These are phyloP conservation scores for Backusella morwellensis DNA, from an alignment of 192 early-diverging fungal genomes.

Conservation along the genomic window DNA sequence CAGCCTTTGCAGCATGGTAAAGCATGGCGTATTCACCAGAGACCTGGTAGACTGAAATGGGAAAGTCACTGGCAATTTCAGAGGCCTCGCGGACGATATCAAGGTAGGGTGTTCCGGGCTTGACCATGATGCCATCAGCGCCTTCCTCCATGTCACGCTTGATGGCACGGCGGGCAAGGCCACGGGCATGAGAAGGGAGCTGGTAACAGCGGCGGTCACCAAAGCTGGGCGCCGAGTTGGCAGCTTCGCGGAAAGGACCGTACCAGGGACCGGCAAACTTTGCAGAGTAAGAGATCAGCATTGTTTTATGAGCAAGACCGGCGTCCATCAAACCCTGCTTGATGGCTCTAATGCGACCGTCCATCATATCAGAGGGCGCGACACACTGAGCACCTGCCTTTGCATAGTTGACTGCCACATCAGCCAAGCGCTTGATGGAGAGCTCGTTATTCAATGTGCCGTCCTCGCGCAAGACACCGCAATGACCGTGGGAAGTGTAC, in stretches of 20 bases:
- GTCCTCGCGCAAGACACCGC: conserved; percentile 78
- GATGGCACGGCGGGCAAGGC: conserved; percentile 87
- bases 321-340: conserved; percentile 78
- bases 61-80: conserved; percentile 74
- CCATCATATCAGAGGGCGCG: conserved; percentile 98
- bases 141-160: conserved; percentile 89
- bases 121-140: conserved; percentile 97
- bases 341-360: conserved; percentile 89
- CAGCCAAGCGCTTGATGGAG: conserved; percentile 76
- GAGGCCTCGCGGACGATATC: conserved; percentile 90
- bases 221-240: conserved; percentile 85
- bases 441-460: conserved; percentile 80
- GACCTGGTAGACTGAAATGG: conserved; percentile 98
- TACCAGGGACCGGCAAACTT: conserved; percentile 97
- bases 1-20: conserved; percentile 80
- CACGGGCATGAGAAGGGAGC: conserved; percentile 84
- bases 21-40: conserved; percentile 84
- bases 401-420: conserved; percentile 86
- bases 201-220: conserved; percentile 97
- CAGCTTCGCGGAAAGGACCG: conserved; percentile 97
- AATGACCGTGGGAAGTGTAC: conserved; percentile 96
- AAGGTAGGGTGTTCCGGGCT: conserved; percentile 93
- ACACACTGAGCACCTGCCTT: conserved; percentile 90
- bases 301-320: conserved; percentile 73
- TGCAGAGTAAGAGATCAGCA: conserved; percentile 95